Base-by-base conservation (phyloP, 176 grass and related monocot genomes). In the Zea mays region DNA sequence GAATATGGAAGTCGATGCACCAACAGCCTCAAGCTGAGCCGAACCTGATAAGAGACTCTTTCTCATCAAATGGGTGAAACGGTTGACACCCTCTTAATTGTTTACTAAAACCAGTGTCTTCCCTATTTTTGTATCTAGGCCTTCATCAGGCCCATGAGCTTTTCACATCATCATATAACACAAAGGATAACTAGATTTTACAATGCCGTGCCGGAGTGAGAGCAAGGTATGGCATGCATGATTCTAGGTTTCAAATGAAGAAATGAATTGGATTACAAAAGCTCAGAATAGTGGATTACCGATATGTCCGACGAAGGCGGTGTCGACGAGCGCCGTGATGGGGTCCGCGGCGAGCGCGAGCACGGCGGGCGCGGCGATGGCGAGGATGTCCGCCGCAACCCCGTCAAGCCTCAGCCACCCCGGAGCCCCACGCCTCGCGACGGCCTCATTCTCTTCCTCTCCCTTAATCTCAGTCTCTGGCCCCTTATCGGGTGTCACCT, bases 1-100 rank as follows among this genome's bases (percentile, higher is more conserved):
- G 74, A 97, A 97, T 14, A 90, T 48, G 17, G 94, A 93, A 56
- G 90, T 60, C 0, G 94, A 97, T 37, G 86, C 94, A 17, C 94
- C 94, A 65, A 94, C 80, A 19, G 94, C 94, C 17, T 91, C 94
- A 65, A 94, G 75, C 71, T 97, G 80, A 65, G 74, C 67, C 1
- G 94, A 92, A 17, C 94, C 94, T 97, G 86, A 69, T 1, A 33
- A 67, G 6, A 73, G 35, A 60, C 7, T 35, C 5, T 56, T n/a
- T 9, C 6, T 37, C 54, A 19, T 59, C 7, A 37, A 58, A 68
- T n/a, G 14, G 16, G 10, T 45, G 4, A 4, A 16, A 47, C 35
- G 4, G 3, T 5, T 62, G 0, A 17, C 11, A 13, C 55, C 11
- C 37, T 57, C 35, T 46, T 7, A 14, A 34, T 10, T 19, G 5